phyloP scores from a whole-genome alignment of 176 grass and related monocot genomes.

The Rhipidocladum racemiflorum region DNA sequence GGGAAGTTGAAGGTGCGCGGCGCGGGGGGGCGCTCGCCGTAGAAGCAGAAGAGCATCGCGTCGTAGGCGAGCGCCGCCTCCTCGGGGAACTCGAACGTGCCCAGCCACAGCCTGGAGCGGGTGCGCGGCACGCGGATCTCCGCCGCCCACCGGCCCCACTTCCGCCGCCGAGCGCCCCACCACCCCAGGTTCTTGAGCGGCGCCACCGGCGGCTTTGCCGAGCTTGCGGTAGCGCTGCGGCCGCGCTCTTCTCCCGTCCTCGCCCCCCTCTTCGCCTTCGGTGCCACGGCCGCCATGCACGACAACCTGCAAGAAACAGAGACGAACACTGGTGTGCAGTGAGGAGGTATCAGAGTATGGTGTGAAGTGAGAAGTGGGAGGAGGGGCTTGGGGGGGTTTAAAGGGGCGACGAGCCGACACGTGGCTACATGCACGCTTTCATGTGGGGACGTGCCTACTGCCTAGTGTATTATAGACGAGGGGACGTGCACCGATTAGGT shows the following conservation, averaged over 20 bases:
- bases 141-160: conserved; percentile 26
- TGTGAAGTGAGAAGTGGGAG: too few relatives aligned
- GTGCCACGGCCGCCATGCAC: not conserved
- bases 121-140: conserved; percentile 41
- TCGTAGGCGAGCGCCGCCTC: conserved; percentile 45
- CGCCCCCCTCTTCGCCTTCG: not conserved
- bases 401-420: not conserved
- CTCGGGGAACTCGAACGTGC: not conserved
- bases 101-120: conserved; percentile 29
- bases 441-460: not conserved
- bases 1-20: conserved; percentile 37
- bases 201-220: not conserved
- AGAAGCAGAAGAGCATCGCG: conserved; percentile 38
- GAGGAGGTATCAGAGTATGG: not conserved
- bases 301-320: not conserved
- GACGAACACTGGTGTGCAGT: not conserved
- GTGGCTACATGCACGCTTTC: not conserved
- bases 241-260: not conserved
- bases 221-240: too few relatives aligned
- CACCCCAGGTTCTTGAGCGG: not conserved
- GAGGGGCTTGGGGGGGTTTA: not conserved
- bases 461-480: too few relatives aligned
- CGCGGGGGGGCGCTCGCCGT: not conserved
- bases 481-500: not conserved
- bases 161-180: conserved; percentile 25